phyloP scores from a whole-genome alignment of 192 early-diverging fungal species.

The Umbelopsis sp. region DNA sequence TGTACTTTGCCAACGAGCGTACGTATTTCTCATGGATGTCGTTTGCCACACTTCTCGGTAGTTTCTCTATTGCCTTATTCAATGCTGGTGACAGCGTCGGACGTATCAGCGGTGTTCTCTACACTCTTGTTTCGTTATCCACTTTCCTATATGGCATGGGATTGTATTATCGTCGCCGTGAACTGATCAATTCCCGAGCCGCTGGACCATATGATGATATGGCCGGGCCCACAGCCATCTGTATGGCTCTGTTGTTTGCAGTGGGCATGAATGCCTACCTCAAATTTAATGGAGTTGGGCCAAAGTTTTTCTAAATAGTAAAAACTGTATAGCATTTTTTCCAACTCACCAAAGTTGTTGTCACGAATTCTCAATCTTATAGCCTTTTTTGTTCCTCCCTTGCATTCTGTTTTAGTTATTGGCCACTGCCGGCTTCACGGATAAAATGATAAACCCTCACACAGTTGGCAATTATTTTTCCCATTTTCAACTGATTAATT shows the following conservation, averaged over 20 bases:
- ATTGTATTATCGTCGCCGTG: slow-evolving; percentile 69
- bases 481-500: too few species aligned
- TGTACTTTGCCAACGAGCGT: slow-evolving; percentile 87
- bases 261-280: slow-evolving; percentile 57
- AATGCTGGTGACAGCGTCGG: slow-evolving; percentile 76
- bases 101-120: slow-evolving; percentile 68
- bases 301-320: slow-evolving; percentile 1
- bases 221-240: slow-evolving; percentile 71
- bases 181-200: slow-evolving; percentile 64
- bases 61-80: slow-evolving; percentile 71
- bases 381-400: background rate
- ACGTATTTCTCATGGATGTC: slow-evolving; percentile 86
- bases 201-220: slow-evolving; percentile 70
- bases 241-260: slow-evolving; percentile 61
- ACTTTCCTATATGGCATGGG: slow-evolving; percentile 74
- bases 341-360: slow-evolving; percentile 20
- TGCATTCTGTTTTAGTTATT: too few species aligned
- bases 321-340: slow-evolving; percentile 29
- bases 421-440: too few species aligned
- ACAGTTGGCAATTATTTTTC: too few species aligned
- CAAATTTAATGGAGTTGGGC: slow-evolving; percentile 36
- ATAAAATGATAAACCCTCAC: too few species aligned
- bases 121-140: slow-evolving; percentile 67
- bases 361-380: background rate
- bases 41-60: slow-evolving; percentile 70